Evolutionary conservation across 2,329 filamentous ascomycete genomes (phyloP), one percentile per base, ranked within the genome.

Genomic region (Aspergillus carbonarius): DNA sequence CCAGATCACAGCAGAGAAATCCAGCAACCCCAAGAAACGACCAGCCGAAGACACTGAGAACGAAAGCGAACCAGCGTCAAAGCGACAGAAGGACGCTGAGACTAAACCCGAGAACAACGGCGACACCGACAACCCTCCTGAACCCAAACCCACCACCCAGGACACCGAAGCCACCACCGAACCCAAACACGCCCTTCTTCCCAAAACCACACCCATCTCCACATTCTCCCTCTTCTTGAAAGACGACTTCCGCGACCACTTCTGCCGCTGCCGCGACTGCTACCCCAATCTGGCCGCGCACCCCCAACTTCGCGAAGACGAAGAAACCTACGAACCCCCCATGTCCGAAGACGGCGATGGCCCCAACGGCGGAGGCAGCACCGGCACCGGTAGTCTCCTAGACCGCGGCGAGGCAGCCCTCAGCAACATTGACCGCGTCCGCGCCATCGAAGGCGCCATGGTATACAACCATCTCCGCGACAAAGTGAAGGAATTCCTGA

Each of bases 391-490:
- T 47, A 95, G 90, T 63, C 82, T 99, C 2, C 86, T 96, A 34
- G 93, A 98, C 51, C 90, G 92, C 17, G 95, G 95, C 48, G 95
- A 99, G 78, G 93, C 91, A 49, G 93, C 93, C 0, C 83, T 99
- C 27, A 92, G 88, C 72, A 96, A 92, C 68, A 88, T 99, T 57
- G 95, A 99, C 72, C 90, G 95, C 2, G 93, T 98, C 7, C 84
- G 88, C 13, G 95, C 95, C 4, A 96, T 99, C 57, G 91, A 99
- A 74, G 95, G 95, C 15, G 93, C 96, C 47, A 97, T 98, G 92
- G 93, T 93, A 0, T 99, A 98, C 77, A 97, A 98, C 69, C 90
- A 96, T 69, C 83, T 99, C 60, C 95, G 96, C 71, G 93, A 98
- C 70, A 93, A 93, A 72, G 86, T 99, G n/a, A 96, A 93, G 80